phyloP scores from a whole-genome alignment of 176 grass and related monocot genomes.

The Triticum aestivum region IWGSC_CS_RefSeq_v2.1 NC_057803.1:592115958-592116457 shows the following conservation, averaged over 20 bases:
- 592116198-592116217: too few relatives aligned
- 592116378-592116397: constrained; percentile 36
- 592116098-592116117: constrained; percentile 77
- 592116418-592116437: constrained; percentile 61
- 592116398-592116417: constrained; percentile 71
- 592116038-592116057: constrained; percentile 13
- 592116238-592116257: too few relatives aligned
- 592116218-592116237: too few relatives aligned
- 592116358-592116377: constrained; percentile 83
- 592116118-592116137: constrained; percentile 64
- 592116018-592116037: background rate
- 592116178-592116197: background rate
- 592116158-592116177: background rate
- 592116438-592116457: background rate
- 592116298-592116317: constrained; percentile 56
- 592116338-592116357: constrained; percentile 93
- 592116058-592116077: constrained; percentile 86
- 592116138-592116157: background rate
- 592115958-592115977: constrained; percentile 52
- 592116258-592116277: background rate
- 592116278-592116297: constrained; percentile 58
- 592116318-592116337: constrained; percentile 61
- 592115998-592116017: background rate
- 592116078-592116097: constrained; percentile 78
- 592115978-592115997: constrained; percentile 74